Percentiles rank a stretch among this genome's conserved stretches.
These are phyloP conservation scores for Botrytis pseudocinerea DNA, from an alignment of 2,329 filamentous ascomycete genomes.

Conservation along the genomic window DNA sequence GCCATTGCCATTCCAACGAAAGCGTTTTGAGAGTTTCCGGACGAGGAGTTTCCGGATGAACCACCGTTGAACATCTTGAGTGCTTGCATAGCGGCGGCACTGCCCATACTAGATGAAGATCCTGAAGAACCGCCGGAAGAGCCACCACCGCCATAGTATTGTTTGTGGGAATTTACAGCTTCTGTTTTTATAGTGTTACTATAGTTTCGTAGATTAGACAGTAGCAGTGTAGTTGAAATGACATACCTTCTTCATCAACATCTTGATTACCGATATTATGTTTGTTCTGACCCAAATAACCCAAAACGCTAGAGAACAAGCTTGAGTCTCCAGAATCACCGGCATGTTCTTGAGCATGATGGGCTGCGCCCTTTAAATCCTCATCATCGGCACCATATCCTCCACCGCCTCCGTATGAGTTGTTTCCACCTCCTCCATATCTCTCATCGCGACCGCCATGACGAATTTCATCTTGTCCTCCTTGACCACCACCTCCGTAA, in stretches of 20 bases:
- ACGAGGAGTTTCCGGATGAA: slow-evolving; percentile 46
- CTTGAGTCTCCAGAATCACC: slow-evolving; percentile 49
- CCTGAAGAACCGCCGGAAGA: slow-evolving; percentile 47
- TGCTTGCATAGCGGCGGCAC: slow-evolving; percentile 78
- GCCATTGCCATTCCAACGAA: slow-evolving; percentile 86
- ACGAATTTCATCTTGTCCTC: slow-evolving; percentile 21
- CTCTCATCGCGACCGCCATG: slow-evolving; percentile 27
- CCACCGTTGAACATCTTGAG: slow-evolving; percentile 74
- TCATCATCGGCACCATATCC: slow-evolving; percentile 44
- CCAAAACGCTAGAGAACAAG: slow-evolving; percentile 58
- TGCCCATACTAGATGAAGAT: slow-evolving; percentile 60
- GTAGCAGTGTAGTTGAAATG: not conserved
- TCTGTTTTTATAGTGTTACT: slow-evolving; percentile 45
- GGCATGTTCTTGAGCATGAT: slow-evolving; percentile 56
- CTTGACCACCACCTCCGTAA: slow-evolving; percentile 14
- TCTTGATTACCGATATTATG: slow-evolving; percentile 51
- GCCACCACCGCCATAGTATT: slow-evolving; percentile 63
- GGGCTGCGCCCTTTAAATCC: slow-evolving; percentile 54
- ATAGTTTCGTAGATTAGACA: not conserved
- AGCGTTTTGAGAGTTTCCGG: slow-evolving; percentile 66
- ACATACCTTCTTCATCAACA: slow-evolving; percentile 55
- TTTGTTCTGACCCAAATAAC: slow-evolving; percentile 55
- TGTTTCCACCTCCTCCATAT: slow-evolving; percentile 30
- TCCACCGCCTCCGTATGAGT: slow-evolving; percentile 35
- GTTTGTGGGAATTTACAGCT: slow-evolving; percentile 73